Evolutionary conservation across 768 basidiomycete genomes (phyloP).

Genomic region (Piloderma croceum): DNA sequence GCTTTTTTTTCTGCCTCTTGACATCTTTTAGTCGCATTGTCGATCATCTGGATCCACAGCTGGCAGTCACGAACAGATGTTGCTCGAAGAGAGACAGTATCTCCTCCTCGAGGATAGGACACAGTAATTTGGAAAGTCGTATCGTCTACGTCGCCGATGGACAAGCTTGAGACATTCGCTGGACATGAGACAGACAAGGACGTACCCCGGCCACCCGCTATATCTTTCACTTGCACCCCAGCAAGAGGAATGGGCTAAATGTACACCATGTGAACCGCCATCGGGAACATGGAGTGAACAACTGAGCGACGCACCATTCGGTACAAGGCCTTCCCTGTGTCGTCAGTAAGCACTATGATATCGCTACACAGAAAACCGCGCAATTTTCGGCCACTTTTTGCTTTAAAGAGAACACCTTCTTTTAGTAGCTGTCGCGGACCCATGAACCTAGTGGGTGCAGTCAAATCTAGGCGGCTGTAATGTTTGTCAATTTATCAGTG

Average conservation of each 20-base stretch:
- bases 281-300: background rate
- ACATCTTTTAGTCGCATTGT: background rate
- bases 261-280: slow-evolving; percentile 2
- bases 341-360: slow-evolving; percentile 81
- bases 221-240: slow-evolving; percentile 55
- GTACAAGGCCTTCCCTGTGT: slow-evolving; percentile 62
- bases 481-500: slow-evolving; percentile 1
- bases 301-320: slow-evolving; percentile 57
- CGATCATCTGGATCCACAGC: background rate
- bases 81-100: slow-evolving; percentile 57
- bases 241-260: slow-evolving; percentile 68
- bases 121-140: slow-evolving; percentile 59
- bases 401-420: slow-evolving; percentile 73
- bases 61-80: slow-evolving; percentile 55
- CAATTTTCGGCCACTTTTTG: slow-evolving; percentile 78
- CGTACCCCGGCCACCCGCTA: slow-evolving; percentile 47
- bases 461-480: slow-evolving; percentile 75
- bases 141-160: slow-evolving; percentile 47
- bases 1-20: slow-evolving; percentile 1
- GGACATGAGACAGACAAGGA: background rate
- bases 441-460: slow-evolving; percentile 80
- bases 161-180: background rate
- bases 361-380: slow-evolving; percentile 83
- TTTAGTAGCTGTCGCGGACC: slow-evolving; percentile 75
- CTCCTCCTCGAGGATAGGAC: slow-evolving; percentile 70